A percentile compares a stretch with the other conserved stretches of the same genome.
Conservation (phyloP, 2,329 filamentous ascomycete species). For the Pseudovirgaria hyperparasitica region DNA sequence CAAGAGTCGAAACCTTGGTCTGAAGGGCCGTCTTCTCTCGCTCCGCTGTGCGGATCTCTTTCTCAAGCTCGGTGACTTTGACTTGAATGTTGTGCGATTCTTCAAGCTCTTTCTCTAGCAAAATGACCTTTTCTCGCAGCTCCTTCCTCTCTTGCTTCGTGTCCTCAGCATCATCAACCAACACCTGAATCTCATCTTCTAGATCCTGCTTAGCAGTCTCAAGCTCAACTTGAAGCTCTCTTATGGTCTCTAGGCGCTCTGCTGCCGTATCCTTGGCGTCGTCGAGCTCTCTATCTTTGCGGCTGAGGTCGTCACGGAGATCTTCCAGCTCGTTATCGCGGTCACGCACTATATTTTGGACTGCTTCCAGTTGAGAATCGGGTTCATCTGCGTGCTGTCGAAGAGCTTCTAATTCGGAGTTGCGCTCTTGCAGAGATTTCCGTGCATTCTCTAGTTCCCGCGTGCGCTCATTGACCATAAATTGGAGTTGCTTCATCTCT, state of each 20-base stretch:
- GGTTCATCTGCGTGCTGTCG: conserved; percentile 22
- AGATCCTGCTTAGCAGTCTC: conserved; percentile 30
- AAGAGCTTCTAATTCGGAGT: conserved; percentile 23
- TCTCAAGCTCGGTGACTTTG: conserved; percentile 29
- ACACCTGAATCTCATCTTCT: conserved; percentile 41
- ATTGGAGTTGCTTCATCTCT: conserved; percentile 17
- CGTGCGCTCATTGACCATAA: conserved; percentile 17
- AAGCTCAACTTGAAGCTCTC: conserved; percentile 38
- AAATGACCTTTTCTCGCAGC: conserved; percentile 44
- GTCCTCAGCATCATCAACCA: conserved; percentile 31
- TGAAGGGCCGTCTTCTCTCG: conserved; percentile 26
- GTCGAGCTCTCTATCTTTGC: conserved; percentile 18
- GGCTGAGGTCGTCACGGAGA: conserved; percentile 32
- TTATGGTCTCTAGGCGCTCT: conserved; percentile 31
- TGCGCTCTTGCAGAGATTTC: conserved; percentile 21
- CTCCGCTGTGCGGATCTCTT: conserved; percentile 17
- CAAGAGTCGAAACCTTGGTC: conserved; percentile 19
- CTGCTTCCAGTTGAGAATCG: conserved; percentile 26
- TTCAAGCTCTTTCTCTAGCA: conserved; percentile 16
- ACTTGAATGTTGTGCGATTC: conserved; percentile 36
- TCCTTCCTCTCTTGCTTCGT: conserved; percentile 38
- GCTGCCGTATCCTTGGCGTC: conserved; percentile 20
- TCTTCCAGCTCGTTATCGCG: conserved; percentile 40
- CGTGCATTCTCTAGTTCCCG: conserved; percentile 23
- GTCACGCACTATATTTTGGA: conserved; percentile 29